Evolutionary conservation across 129 eudicot genomes (phyloP), one percentile per base, ranked within the genome.

Genomic region (Gnaphalium uliginosum): DNA sequence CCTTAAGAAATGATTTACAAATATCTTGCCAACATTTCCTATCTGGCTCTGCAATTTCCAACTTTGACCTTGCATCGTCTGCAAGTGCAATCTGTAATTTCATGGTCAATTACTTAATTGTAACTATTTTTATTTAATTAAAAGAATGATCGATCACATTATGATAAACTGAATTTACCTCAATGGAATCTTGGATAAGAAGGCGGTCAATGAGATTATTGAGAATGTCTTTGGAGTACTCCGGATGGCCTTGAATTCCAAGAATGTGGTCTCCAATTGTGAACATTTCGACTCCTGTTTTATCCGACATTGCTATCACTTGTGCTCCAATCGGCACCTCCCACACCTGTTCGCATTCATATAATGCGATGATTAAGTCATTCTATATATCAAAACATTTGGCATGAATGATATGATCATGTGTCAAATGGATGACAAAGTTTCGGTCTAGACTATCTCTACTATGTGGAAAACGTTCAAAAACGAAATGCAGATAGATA

Each of bases 161-260:
- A 22, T 11, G 54, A 58, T 77, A 5, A 51, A 24, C 46, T 56
- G 17, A 18, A 13, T 75, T 5, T 19, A 87, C 90, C 88, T 86
- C 74, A 24, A 88, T 84, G 62, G 62, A 74, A 21, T 78, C 81
- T 41, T 77, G 83, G 37, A 26, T 60, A 71, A 88, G 85, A 67
- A 92, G 93, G 53, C 96, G 96, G 64, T 87, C 91, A 5, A 89
- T 84, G 66, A 89, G 87, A 58, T 92, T 66, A 53, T 68, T 30
- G 8, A 92, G 87, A 68, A 92, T 89, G 83, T 89, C 97, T 56
- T 89, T 89, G 76, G 90, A 72, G 86, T 92, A 92, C 69, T 92
- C 97, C 0, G 96, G 96, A 65, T 92, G 97, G 11, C 97, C 97
- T 78, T 92, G 97, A 66, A 85, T 87, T 15, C 97, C 97, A 19